phyloP scores from a whole-genome alignment of 1,284 basidiomycete genomes.

The Ustilago hordei region DNA sequence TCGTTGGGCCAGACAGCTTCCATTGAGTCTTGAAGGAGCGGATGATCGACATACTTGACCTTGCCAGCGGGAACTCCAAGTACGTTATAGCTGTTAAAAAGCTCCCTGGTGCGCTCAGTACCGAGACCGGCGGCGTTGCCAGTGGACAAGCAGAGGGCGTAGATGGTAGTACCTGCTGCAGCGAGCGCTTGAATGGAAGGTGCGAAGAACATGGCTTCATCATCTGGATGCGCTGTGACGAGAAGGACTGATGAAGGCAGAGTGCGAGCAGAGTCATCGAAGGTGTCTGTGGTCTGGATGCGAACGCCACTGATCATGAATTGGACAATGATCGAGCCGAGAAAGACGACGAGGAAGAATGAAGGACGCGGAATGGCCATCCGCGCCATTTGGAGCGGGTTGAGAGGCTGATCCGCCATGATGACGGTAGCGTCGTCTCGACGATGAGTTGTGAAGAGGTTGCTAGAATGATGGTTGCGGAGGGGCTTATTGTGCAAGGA shows the following conservation, averaged over 20 bases:
- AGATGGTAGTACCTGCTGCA: slow-evolving; percentile 66
- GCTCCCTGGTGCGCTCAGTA: slow-evolving; percentile 75
- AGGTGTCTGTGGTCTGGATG: slow-evolving; percentile 11
- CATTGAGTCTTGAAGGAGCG: slow-evolving; percentile 83
- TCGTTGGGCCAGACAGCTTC: slow-evolving; percentile 77
- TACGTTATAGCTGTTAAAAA: slow-evolving; percentile 71
- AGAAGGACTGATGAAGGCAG: slow-evolving; percentile 72
- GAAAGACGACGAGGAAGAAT: slow-evolving; percentile 39
- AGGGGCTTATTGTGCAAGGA: neutral
- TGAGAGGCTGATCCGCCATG: slow-evolving; percentile 20
- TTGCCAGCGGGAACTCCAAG: slow-evolving; percentile 77
- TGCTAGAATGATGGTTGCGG: neutral
- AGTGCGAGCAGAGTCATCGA: slow-evolving; percentile 7
- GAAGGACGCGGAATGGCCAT: slow-evolving; percentile 41
- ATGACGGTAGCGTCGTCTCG: neutral
- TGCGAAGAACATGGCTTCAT: slow-evolving; percentile 91
- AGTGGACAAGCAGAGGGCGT: slow-evolving; percentile 72
- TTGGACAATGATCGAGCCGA: slow-evolving; percentile 39
- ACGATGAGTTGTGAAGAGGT: neutral
- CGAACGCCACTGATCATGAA: slow-evolving; percentile 41
- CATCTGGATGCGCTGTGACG: slow-evolving; percentile 88
- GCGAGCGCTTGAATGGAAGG: slow-evolving; percentile 78
- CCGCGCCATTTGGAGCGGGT: slow-evolving; percentile 30
- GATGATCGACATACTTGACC: slow-evolving; percentile 78
- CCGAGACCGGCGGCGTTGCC: slow-evolving; percentile 88